phyloP scores from a whole-genome alignment of 78 protist species.

The Monosiga brevicollis region DNA sequence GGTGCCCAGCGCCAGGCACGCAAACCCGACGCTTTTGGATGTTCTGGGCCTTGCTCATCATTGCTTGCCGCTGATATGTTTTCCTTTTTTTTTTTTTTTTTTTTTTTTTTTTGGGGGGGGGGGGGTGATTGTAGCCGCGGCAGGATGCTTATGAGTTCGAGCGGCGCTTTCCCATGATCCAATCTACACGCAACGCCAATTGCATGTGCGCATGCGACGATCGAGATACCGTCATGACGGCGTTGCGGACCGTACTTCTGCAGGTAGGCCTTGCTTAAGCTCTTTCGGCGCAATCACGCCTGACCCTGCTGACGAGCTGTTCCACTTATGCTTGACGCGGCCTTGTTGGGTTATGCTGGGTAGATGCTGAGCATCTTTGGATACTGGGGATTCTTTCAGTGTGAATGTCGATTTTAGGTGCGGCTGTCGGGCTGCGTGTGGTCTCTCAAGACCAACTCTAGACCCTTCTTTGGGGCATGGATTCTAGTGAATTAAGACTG shows the following conservation, averaged over 20 bases:
- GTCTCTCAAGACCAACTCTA: too few relatives aligned
- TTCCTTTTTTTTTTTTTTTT: too few relatives aligned
- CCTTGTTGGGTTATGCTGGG: too few relatives aligned
- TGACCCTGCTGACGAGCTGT: too few relatives aligned
- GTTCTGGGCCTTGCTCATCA: neutral
- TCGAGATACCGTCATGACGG: neutral
- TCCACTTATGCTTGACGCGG: neutral
- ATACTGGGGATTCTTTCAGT: neutral
- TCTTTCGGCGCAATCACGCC: too few relatives aligned
- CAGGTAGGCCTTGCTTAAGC: too few relatives aligned
- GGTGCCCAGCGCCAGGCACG: too few relatives aligned
- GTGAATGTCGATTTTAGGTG: neutral
- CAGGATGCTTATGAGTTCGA: neutral
- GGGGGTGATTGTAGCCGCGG: neutral
- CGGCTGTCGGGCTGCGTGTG: too few relatives aligned
- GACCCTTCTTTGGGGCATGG: too few relatives aligned
- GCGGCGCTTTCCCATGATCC: neutral
- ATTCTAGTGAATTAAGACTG: too few relatives aligned
- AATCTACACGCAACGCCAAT: neutral
- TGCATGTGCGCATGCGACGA: neutral
- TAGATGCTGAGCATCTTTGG: too few relatives aligned
- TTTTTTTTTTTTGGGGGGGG: neutral
- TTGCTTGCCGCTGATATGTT: neutral
- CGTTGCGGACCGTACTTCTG: neutral
- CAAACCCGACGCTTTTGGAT: too few relatives aligned